Base-by-base conservation (phyloP, 2,329 filamentous ascomycete species). In the Metarhizium brunneum region DNA sequence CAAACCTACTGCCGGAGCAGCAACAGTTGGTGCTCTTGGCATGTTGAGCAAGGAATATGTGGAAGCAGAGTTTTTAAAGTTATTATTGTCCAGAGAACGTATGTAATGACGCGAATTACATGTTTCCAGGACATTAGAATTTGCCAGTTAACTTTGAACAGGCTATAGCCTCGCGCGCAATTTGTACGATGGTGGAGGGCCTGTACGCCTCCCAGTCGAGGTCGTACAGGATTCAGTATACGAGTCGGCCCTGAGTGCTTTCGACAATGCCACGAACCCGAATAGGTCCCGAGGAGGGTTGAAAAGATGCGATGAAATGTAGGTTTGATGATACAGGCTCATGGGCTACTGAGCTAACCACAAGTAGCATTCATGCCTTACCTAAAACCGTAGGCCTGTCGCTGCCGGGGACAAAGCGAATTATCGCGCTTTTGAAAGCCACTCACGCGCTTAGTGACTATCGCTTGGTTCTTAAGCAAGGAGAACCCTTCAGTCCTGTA, bases 181-280 rank as follows among this genome's bases (percentile, higher is more conserved):
- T 35, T 73, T 91, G 16, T 83, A 85, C 53, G 79, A 84, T 61
- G 74, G 78, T 30, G 71, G 75, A 0, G 65, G 71, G 2, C 73
- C 81, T 18, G 69, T 67, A 3, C 78, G 79, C 4, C 72, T 89
- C 3, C 64, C 77, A 2, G 63, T 66, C 2, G 68, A 77, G 3
- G 67, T 76, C 6, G 70, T 90, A 1, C 80, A 83, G 63, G 77
- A 82, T 4, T 81, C 83, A 1, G 74, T 90, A 8, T 72, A 88
- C 47, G 75, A 76, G 1, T 77, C 83, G 50, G 85, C 86, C 1
- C 79, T 91, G 73, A 77, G 81, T 54, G 81, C 86, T 4, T 94
- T 91, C 65, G 89, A 94, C 64, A 89, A 89, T 65, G 88, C 89
- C 3, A 88, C 86, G 25, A 94, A 94, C 63, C 87, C 87, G 0